Base-by-base conservation (phyloP, 208 protist species). In the Leishmania mexicana region DNA sequence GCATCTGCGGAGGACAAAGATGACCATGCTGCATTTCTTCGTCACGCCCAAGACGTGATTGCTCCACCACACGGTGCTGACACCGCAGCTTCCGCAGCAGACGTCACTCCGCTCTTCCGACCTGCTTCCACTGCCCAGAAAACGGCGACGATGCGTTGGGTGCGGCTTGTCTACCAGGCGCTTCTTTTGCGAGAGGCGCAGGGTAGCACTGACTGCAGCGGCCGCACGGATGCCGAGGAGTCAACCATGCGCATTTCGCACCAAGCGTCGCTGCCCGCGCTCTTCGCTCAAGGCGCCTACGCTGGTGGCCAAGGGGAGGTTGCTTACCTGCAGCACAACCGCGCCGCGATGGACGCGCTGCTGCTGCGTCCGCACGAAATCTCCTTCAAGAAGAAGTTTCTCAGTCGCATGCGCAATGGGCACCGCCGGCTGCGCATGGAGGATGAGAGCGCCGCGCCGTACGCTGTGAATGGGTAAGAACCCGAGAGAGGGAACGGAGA, bases 331-430 rank as follows among this genome's bases (percentile, higher is more conserved):
- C 86, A 89, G 76, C 85, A 83, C 60, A 97, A 97, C 75, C 86
- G 83, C 38, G 79, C 83, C 19, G 94, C 94, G 3, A 80, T 96
- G 80, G 91, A 97, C 78, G 92, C 92, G 74, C 47, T 97, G 53
- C 83, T 97, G 67, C 87, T 97, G 79, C 91, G 92, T 79, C 91
- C 94, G 8, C 93, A 97, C 73, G 94, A 97, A 75, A 85, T 95
- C 49, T 79, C 86, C 3, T 90, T 94, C 31, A 95, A 95, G 85
- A 86, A 88, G 42, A 89, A 84, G 72, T 95, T 97, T 78, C 87
- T 91, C 78, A 91, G 78, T 71, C 92, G 92, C 17, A 81, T 95
- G 79, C 89, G 85, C 35, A 89, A 81, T 60, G 92, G 92, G 1
- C 88, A 94, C 75, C 86, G 81, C 62, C 80, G 92, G 19, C 86